Evolutionary conservation across 352 stramenopile species (phyloP), one percentile per base, ranked within the genome.

Genomic region (Pythium utonaiense): DNA sequence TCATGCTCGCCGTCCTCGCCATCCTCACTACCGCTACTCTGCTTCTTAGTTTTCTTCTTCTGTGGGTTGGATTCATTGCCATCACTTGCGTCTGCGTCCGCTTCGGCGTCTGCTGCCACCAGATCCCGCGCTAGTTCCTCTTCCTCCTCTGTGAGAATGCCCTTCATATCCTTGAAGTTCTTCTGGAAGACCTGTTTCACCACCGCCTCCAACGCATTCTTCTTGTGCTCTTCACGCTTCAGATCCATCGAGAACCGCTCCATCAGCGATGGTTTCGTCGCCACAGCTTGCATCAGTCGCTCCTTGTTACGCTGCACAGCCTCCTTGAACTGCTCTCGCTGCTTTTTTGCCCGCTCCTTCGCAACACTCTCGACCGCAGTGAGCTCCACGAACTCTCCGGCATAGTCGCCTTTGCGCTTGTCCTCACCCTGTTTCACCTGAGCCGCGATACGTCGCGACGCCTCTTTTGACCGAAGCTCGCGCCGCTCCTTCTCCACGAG

Each of bases 141-240:
- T 52, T 92, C 83, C 22, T 86, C 80, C 28, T 86, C 75, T 0
- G 78, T 89, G 25, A 92, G 41, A 3, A 90, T 76, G 21, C 73
- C 80, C 57, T 88, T 88, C 57, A 90, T 74, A 16, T 63, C 70
- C 0, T 64, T 70, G 27, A 86, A 44, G 50, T 89, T 76, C 10
- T 78, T 78, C n/a, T 77, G 61, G 53, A 92, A 90, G 9, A 92
- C 83, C 21, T 85, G 89, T 49, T 77, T 83, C 19, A 92, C 80
- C 2, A 92, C 80, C 1, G 76, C 72, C 60, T 86, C 77, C 4
- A 92, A 64, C 7, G 83, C 83, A 24, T 82, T 67, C 34, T 78
- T 77, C 69, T 83, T 87, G 67, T 88, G 75, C 27, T 84, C 74
- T 33, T 90, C 80, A 14, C 81, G 80, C 71, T 92, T 78, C 14